Evolutionary conservation across 208 protist genomes (phyloP), one percentile per base, ranked within the genome.

Genomic region (Porcisia hertigi): DNA sequence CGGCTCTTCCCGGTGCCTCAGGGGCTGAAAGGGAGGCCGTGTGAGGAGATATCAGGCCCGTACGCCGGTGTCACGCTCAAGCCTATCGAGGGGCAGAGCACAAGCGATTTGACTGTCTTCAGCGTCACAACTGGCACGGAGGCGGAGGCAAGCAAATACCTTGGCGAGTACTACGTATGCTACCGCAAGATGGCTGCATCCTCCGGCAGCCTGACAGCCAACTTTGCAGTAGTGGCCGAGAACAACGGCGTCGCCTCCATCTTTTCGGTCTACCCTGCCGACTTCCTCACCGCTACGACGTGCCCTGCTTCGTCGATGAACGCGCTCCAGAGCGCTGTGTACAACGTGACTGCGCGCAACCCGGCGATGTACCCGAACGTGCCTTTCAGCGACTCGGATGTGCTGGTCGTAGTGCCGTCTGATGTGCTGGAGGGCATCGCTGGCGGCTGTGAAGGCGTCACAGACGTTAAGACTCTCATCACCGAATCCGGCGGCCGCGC

Each of bases 141-240:
- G n/a, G 69, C 76, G 45, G 70, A 86, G 64, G 70, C 83, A 30
- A 76, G 66, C 45, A 64, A 34, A n/a, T 93, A 88, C 79, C 64
- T 90, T 0, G 93, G 91, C 2, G 86, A 92, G 73, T 97, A 97
- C 83, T 90, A 94, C 82, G 69, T 93, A 11, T 97, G 94, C 77
- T 97, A 97, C 79, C 81, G 76, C 45, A 87, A 88, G 71, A 57
- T 67, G 20, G 76, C 64, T 3, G 25, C 43, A 34, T 63, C 77
- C 36, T 11, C 57, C 36, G n/a, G 65, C 76, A 59, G 65, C 70
- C 6, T 36, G 63, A 34, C 63, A 25, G 53, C 62, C 39, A 53
- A 52, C 60, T 95, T 91, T 75, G 88, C 88, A 20, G 71, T 94
- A 43, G 85, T 95, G 23, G 77, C 84, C 16, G 80, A 86, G 74